Evolutionary conservation across 2,329 filamentous ascomycete species (phyloP).

Genomic region (Cercospora sp.): DNA sequence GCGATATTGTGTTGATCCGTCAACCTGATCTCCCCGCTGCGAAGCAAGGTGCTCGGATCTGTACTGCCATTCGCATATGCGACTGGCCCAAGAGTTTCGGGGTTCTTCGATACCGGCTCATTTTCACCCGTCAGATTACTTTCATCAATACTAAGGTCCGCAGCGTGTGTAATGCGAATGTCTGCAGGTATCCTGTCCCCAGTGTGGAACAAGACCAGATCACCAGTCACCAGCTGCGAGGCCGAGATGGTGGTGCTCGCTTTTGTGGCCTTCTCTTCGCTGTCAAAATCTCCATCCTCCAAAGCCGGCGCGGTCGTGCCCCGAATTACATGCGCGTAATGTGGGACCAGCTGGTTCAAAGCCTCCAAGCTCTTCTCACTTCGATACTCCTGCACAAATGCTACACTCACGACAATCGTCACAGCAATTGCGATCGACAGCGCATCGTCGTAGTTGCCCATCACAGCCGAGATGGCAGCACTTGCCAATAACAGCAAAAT

Average conservation of each 20-base stretch:
- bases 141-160: slow-evolving; percentile 90
- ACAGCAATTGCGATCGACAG: slow-evolving; percentile 94
- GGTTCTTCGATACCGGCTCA: slow-evolving; percentile 79
- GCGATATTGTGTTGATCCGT: slow-evolving; percentile 87
- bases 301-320: slow-evolving; percentile 9
- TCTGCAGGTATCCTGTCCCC: slow-evolving; percentile 96
- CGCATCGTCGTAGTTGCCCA: slow-evolving; percentile 93
- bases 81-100: slow-evolving; percentile 57
- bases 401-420: slow-evolving; percentile 93
- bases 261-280: slow-evolving; percentile 63
- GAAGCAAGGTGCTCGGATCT: slow-evolving; percentile 19
- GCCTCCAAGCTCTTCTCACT: slow-evolving; percentile 98
- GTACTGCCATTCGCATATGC: slow-evolving; percentile 30
- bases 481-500: slow-evolving; percentile 90
- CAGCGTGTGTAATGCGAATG: slow-evolving; percentile 86
- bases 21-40: slow-evolving; percentile 64
- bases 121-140: slow-evolving; percentile 97
- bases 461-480: slow-evolving; percentile 80
- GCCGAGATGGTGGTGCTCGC: slow-evolving; percentile 84
- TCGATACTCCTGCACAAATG: slow-evolving; percentile 95
- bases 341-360: slow-evolving; percentile 87
- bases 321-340: slow-evolving; percentile 92
- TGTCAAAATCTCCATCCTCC: slow-evolving; percentile 54
- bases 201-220: slow-evolving; percentile 90
- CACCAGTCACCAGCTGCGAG: slow-evolving; percentile 82